phyloP scores from a whole-genome alignment of 1,284 basidiomycete species.

The Athelia psychrophila region DNA sequence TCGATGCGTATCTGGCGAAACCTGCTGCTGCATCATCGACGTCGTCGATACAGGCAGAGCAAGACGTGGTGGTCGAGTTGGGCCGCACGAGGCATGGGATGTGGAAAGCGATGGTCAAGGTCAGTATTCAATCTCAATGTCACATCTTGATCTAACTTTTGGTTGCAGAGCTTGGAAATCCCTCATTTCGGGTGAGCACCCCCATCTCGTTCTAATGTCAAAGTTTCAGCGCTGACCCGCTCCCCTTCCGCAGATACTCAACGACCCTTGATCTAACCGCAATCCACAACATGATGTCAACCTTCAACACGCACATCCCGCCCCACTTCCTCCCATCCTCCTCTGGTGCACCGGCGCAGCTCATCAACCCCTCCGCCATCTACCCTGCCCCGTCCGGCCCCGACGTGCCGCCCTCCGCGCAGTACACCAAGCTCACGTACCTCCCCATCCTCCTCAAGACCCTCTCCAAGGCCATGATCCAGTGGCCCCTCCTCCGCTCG shows the following conservation, averaged over 20 bases:
- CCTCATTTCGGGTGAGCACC: slow-evolving; percentile 72
- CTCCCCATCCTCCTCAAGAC: slow-evolving; percentile 88
- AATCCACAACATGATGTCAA: slow-evolving; percentile 67
- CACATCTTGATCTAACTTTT: slow-evolving; percentile 7
- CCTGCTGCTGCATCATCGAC: slow-evolving; percentile 9
- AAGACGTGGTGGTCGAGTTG: slow-evolving; percentile 72
- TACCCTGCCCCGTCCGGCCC: slow-evolving; percentile 37
- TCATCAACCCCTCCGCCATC: slow-evolving; percentile 48
- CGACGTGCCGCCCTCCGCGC: slow-evolving; percentile 40
- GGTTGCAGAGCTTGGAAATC: slow-evolving; percentile 68
- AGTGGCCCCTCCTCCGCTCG: slow-evolving; percentile 81
- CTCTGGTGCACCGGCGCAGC: slow-evolving; percentile 23
- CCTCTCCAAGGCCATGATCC: slow-evolving; percentile 75
- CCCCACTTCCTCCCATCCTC: slow-evolving; percentile 45
- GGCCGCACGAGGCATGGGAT: slow-evolving; percentile 82
- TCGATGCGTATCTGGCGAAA: slow-evolving; percentile 56
- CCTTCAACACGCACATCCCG: slow-evolving; percentile 73
- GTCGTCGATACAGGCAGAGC: slow-evolving; percentile 66
- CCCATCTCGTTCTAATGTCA: background rate
- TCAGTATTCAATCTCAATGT: slow-evolving; percentile 32
- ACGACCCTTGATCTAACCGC: slow-evolving; percentile 83
- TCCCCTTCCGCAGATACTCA: slow-evolving; percentile 57
- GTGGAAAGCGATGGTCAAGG: slow-evolving; percentile 87
- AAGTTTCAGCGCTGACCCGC: slow-evolving; percentile 3
- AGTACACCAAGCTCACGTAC: slow-evolving; percentile 72